Percentiles rank a stretch among this genome's conserved stretches.
Conservation (phyloP, 2,329 filamentous ascomycete species). For the Penicillium sclerotigenum region DNA sequence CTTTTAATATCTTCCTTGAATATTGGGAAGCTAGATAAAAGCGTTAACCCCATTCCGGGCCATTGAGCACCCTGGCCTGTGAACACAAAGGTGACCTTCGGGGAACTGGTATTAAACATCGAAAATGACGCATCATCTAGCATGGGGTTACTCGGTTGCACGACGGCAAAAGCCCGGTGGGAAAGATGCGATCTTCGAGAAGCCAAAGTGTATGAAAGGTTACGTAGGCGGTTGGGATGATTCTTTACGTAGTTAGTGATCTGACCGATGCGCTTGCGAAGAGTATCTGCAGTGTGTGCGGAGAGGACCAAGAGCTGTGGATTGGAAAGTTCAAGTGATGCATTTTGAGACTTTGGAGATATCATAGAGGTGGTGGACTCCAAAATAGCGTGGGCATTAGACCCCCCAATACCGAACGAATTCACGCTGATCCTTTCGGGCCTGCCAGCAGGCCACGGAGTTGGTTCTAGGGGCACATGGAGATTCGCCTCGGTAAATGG, state of each 20-base stretch:
- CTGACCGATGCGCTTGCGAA: slow-evolving; percentile 9
- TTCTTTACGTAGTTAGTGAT: slow-evolving; percentile 8
- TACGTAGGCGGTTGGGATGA: neutral
- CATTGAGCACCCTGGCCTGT: slow-evolving; percentile 41
- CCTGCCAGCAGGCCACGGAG: slow-evolving; percentile 26
- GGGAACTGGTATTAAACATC: neutral
- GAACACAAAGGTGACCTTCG: slow-evolving; percentile 28
- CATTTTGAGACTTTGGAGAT: neutral
- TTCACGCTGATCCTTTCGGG: slow-evolving; percentile 32
- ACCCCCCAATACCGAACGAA: slow-evolving; percentile 32
- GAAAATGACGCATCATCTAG: neutral
- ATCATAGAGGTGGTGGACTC: slow-evolving; percentile 11
- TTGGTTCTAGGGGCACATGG: slow-evolving; percentile 16
- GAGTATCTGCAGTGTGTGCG: slow-evolving; percentile 9
- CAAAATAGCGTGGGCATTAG: slow-evolving; percentile 23
- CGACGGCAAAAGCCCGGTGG: slow-evolving; percentile 14
- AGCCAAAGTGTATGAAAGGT: slow-evolving; percentile 19
- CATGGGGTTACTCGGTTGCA: neutral
- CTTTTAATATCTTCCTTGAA: slow-evolving; percentile 19
- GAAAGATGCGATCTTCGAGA: slow-evolving; percentile 14
- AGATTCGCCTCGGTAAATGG: slow-evolving; percentile 17
- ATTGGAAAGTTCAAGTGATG: neutral
- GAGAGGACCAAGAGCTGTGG: slow-evolving; percentile 16
- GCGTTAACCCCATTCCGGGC: slow-evolving; percentile 30
- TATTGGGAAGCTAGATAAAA: slow-evolving; percentile 20